These are phyloP conservation scores for Excoecaria cochinchinensis DNA, from an alignment of 345 rosid species.

Conservation along the genomic window DNA sequence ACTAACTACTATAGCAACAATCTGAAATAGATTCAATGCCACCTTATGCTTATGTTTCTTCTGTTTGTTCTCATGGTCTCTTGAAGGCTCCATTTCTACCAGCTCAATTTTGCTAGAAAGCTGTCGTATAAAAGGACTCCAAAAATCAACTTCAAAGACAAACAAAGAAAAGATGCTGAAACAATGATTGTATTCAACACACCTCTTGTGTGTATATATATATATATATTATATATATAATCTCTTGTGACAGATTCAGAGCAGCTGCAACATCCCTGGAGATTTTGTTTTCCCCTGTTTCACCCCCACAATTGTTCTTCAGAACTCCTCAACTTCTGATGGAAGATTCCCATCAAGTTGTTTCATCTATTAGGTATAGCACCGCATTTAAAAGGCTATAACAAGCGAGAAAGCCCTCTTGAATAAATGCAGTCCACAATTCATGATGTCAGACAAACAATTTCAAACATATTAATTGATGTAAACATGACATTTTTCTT, in stretches of 20 bases:
- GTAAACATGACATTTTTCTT: not conserved
- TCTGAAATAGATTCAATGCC: constrained; percentile 5
- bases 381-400: constrained; percentile 11
- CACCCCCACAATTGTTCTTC: constrained; percentile 27
- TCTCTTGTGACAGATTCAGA: constrained; percentile 33
- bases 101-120: constrained; percentile 24
- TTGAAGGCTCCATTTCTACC: constrained; percentile 21
- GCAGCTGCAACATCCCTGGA: constrained; percentile 24
- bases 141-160: constrained; percentile 5
- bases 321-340: constrained; percentile 57
- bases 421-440: not conserved
- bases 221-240: constrained; percentile 16
- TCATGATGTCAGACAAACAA: not conserved
- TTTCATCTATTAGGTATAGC: constrained; percentile 45
- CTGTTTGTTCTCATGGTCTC: constrained; percentile 28
- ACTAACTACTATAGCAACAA: not conserved
- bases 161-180: not conserved
- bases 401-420: constrained; percentile 7
- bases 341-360: constrained; percentile 69
- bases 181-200: not conserved
- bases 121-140: constrained; percentile 25
- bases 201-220: constrained; percentile 30
- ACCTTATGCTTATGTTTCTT: constrained; percentile 57
- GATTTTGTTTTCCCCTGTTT: constrained; percentile 20
- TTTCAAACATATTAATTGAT: not conserved